Conservation (phyloP, 495 filamentous ascomycete genomes). For the Venustampulla echinocandica region DNA sequence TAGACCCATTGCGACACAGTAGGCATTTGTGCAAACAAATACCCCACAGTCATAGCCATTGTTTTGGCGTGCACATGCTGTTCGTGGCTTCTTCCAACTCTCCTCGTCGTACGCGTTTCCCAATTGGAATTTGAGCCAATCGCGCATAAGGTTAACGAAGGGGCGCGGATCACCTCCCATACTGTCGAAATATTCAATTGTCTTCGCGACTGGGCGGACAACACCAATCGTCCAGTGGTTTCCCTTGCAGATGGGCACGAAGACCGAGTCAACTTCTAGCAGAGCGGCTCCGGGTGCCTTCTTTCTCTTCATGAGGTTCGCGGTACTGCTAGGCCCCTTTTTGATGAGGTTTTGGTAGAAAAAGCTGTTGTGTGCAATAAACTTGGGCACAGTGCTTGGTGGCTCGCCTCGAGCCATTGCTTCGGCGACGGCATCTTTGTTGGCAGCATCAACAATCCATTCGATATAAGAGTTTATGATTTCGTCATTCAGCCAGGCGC, state of each 20-base stretch:
- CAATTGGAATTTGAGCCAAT: constrained; percentile 53
- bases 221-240: constrained; percentile 52
- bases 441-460: constrained; percentile 51
- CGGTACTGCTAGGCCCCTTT: constrained; percentile 39
- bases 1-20: constrained; percentile 56
- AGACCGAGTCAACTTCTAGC: constrained; percentile 49
- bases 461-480: constrained; percentile 62
- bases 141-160: constrained; percentile 34
- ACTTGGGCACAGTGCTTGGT: constrained; percentile 48
- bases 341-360: constrained; percentile 57
- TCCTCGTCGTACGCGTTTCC: constrained; percentile 42
- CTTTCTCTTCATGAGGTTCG: constrained; percentile 45
- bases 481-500: constrained; percentile 76
- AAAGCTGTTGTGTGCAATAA: constrained; percentile 61
- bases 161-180: constrained; percentile 30
- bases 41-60: constrained; percentile 78
- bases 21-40: constrained; percentile 66
- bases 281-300: constrained; percentile 46
- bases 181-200: constrained; percentile 70
- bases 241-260: constrained; percentile 51
- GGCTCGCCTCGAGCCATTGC: constrained; percentile 31
- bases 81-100: constrained; percentile 53
- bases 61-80: constrained; percentile 45
- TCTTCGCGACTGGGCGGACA: constrained; percentile 52
- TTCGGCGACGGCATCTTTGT: constrained; percentile 26